Evolutionary conservation across 2,329 filamentous ascomycete species (phyloP), one percentile per base, ranked within the genome.

Genomic region (Ampelomyces quisqualis): DNA sequence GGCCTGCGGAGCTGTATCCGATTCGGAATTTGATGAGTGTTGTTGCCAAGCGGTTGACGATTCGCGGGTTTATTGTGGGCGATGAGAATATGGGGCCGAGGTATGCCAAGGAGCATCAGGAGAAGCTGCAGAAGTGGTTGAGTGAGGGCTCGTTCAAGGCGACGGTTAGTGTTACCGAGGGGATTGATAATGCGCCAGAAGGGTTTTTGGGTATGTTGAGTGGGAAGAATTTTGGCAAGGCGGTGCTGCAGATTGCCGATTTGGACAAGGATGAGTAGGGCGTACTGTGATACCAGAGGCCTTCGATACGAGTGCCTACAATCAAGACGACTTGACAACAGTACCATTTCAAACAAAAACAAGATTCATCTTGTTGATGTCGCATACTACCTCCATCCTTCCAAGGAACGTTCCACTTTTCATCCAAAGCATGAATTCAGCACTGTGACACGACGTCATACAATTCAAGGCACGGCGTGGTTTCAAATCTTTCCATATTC

Each of bases 181-280:
- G 88, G 14, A 90, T 94, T 45, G 89, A 94, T 47, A 82, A 87
- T 47, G 84, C 84, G 1, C 73, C 81, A 5, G 79, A 90, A 41
- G 89, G 85, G 0, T 76, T 94, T 45, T 69, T 91, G 9, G 86
- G 82, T 9, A 82, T 94, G 74, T 76, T 93, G 39, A 67, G 79
- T 59, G 89, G 89, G 33, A 78, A 86, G 69, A 94, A 94, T 73
- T 87, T 90, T 70, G 89, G 89, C 55, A 95, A 95, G 79, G 86
- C 88, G 11, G 79, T 93, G 15, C 60, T 93, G 58, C 86, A 88
- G 74, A 80, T 85, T 55, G 64, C 67, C 22, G 62, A 68, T 42
- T 33, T 68, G 38, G 52, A 56, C 36, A 59, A 60, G 53, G 62
- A 66, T 30, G 48, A 54, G 40, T 48, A 47, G 33, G 41, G 17